Base-by-base conservation (phyloP, 176 grass and related monocot genomes). In the Leersia perrieri region DNA sequence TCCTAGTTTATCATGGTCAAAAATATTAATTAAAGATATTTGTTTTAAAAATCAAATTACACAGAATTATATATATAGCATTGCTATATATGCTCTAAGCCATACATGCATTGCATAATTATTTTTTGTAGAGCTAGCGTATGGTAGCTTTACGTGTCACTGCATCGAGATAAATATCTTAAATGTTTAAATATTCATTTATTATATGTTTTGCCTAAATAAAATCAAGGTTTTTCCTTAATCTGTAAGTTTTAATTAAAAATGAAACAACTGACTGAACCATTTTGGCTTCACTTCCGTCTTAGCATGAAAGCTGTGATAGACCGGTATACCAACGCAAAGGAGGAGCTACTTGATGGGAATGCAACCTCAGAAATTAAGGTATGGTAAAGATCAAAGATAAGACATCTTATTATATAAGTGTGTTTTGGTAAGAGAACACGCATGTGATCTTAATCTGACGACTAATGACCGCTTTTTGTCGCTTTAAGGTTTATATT, bases 221-320 rank as follows among this genome's bases (percentile, higher is more conserved):
- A n/a, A 25, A 14, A 58, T 70, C 3, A 33, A 49, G 22, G 35
- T 9, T 58, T 13, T 30, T 12, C 20, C 63, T 25, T 3, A 16
- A 36, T 15, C 42, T 80, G 10, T 18, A 36, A 70, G 35, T 55
- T 39, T 33, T 25, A 49, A 18, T 18, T 49, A 63, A 18, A 64
- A 66, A 71, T 64, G 10, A 35, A 15, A 78, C 23, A 11, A 80
- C 53, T 89, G 73, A 85, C 63, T 9, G 1, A 4, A 41, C 9
- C 32, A 23, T 64, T 70, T 74, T 39, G 0, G 0, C 51, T 63
- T 67, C 25, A 26, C 10, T 74, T 78, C 27, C 42, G 4, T 78
- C 26, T 3, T 78, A 91, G 91, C 91, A 90, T 94, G 91, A 94
- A 85, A 70, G 62, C 82, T 44, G 82, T 94, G 79, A 88, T 83